Base-by-base conservation (phyloP, 805 yeast genomes). In the Maudiozyma bulderi region DNA sequence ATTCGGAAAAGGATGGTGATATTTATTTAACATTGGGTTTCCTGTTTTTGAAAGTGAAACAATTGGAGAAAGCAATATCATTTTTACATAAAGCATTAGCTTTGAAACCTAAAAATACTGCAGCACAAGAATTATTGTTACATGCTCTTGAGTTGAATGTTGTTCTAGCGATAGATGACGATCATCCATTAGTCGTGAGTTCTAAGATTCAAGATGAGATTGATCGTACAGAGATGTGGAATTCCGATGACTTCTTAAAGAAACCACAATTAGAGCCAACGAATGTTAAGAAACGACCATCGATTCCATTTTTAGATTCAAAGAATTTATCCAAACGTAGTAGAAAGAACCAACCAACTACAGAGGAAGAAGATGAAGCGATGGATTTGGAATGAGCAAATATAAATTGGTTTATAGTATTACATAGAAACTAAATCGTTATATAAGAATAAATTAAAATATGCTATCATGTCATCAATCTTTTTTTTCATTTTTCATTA, bases 1-100 rank as follows among this genome's bases (percentile, higher is more conserved):
- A 83, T 13, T 76, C 87, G 32, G 81, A 81, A 40, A 77, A 77
- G 48, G 93, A 88, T 63, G 75, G 86, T 41, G 87, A 84, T 57
- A 73, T 87, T 4, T 77, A 84, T 53, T 76, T 96, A 0, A 87
- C 98, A 0, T 77, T 93, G 57, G 99, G 96, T 0, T 73, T 91
- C 46, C 80, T 90, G 2, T 74, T 88, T 60, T 72, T 93, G 60
- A 87, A 85, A 58, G 68, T 78, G 53, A 86, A 86, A 2, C 73
- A 82, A 48, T 57, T 73, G 26, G 71, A 73, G 46, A 79, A 78
- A 54, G 91, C 97, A 0, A 81, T 91, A 38, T 85, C 82, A 53
- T 73, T 76, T 32, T 70, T 93, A 47, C 96, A 91, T 62, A 81
- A 78, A 56, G 91, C 96, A 0, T 70, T 93, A 48, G 85, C 95